Base-by-base conservation (phyloP, 768 basidiomycete species). In the Calocera viscosa region DNA sequence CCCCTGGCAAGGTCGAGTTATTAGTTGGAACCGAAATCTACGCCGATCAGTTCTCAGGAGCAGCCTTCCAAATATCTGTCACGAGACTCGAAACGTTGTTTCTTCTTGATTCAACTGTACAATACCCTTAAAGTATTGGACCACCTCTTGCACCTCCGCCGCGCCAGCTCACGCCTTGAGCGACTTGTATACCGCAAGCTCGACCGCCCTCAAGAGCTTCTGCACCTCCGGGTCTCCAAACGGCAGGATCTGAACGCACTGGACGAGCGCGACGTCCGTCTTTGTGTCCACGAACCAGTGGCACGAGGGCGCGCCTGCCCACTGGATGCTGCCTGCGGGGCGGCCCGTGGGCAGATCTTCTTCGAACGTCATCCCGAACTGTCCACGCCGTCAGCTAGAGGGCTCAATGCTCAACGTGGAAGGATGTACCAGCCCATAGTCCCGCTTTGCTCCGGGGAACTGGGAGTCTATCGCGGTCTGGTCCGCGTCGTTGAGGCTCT, bases 281-380 rank as follows among this genome's bases (percentile, higher is more conserved):
- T 60, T 60, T 11, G 30, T 32, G 53, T 60, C 53, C 7, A 60
- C 53, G 53, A 60, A 60, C 53, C 53, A 60, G 53, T 60, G 53
- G 53, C 53, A 60, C 2, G 14, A 28, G 11, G 53, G 53, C 5
- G 30, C 30, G 24, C 53, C 53, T 11, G 14, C 53, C 53, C 53
- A 60, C 30, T 60, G 53, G 11, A 60, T 60, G 53, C 53, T 60
- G 53, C 53, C 53, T 10, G 53, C 53, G 14, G 53, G 53, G 53
- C 53, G 53, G 26, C 53, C 53, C 14, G 53, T 60, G 14, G 53
- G 24, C 14, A 60, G 53, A 26, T 60, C 53, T 60, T 60, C 26
- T 19, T 60, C 53, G 53, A 60, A 60, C 30, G 53, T 60, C 53
- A 60, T 60, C 5, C 53, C 53, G 53, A 60, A 60, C 53, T 60